phyloP scores from a whole-genome alignment of 2,329 filamentous ascomycete genomes.

The Neoascochyta sp. region DNA sequence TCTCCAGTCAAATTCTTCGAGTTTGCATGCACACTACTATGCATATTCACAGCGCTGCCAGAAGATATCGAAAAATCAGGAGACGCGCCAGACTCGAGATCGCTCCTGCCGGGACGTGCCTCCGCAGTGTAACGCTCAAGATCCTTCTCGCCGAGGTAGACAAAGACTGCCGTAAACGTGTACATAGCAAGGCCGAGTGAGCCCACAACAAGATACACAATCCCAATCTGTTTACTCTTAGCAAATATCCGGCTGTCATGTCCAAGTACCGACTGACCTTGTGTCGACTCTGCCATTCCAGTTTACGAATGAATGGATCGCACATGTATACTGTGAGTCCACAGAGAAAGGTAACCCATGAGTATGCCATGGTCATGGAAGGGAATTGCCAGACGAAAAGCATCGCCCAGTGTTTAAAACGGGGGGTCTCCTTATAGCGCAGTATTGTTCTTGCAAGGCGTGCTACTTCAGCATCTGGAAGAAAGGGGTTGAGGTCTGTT shows the following conservation, averaged over 20 bases:
- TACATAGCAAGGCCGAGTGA: conserved; percentile 22
- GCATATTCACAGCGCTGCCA: too few species aligned
- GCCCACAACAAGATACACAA: conserved; percentile 20
- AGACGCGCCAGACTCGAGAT: neutral
- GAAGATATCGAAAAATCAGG: too few species aligned
- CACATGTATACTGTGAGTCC: conserved; percentile 29
- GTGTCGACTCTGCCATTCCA: conserved; percentile 16
- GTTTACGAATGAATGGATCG: conserved; percentile 19
- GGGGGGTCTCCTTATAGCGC: conserved; percentile 20
- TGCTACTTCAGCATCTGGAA: conserved; percentile 19
- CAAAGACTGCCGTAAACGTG: conserved; percentile 20
- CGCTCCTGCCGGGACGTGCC: conserved; percentile 1
- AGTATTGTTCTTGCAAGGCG: conserved; percentile 19
- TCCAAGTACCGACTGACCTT: conserved; percentile 10
- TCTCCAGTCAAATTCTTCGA: too few species aligned
- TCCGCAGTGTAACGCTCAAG: conserved; percentile 16
- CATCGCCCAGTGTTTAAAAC: conserved; percentile 25
- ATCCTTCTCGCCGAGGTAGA: conserved; percentile 26
- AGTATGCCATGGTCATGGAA: conserved; percentile 29
- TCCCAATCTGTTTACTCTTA: conserved; percentile 18
- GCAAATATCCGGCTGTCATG: neutral
- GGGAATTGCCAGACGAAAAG: conserved; percentile 32
- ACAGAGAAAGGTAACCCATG: conserved; percentile 23
- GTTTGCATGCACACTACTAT: too few species aligned
- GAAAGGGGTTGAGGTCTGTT: conserved; percentile 12